Evolutionary conservation across 2,329 filamentous ascomycete genomes (phyloP), one percentile per base, ranked within the genome.

Genomic region (Hymenoscyphus fructigenus): DNA sequence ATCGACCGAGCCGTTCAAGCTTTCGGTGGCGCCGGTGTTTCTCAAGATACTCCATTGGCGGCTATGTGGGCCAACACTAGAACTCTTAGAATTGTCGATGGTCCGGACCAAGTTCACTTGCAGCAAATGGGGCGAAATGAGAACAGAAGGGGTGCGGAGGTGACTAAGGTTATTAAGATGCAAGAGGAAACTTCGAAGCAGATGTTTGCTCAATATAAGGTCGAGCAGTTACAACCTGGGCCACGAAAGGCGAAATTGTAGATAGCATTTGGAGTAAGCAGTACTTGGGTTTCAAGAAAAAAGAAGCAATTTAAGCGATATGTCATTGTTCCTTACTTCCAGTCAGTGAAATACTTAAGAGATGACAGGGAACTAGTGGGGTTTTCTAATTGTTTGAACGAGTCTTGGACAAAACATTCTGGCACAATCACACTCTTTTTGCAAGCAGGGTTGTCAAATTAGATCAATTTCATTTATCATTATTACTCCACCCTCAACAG

Each of bases 1-100:
- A 94, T 99, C 73, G 95, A 99, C 82, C 91, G 93, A 67, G 95
- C 95, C 0, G 88, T 99, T 14, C 95, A 99, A 84, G 86, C 92
- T 0, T 97, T 93, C 74, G 95, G 95, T 66, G 95, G 89, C 66
- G 92, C 91, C 3, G 95, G 95, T 76, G 90, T 99, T 59, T 91
- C 88, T 74, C 95, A 98, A 82, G 95, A 99, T 75, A 98, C 95
- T 1, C 95, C 95, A 23, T 82, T 99, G 69, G 93, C 93, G 14
- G 84, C 83, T 76, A 89, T 93, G 86, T 96, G 91, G 88, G 88
- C 91, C 23, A 81, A 84, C 66, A 91, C 93, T 74, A 84, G 93
- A 65, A 97, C 93, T 6, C 83, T 97, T 78, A 84, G 91, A 67
- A 86, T 97, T 71, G 93, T 92, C 0, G 95, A 99, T 78, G 95